A percentile compares a stretch with the other conserved stretches of the same genome.
These are phyloP conservation scores for Monosporascus sp. DNA, from an alignment of 2,329 filamentous ascomycete genomes.

Conservation along the genomic window DNA sequence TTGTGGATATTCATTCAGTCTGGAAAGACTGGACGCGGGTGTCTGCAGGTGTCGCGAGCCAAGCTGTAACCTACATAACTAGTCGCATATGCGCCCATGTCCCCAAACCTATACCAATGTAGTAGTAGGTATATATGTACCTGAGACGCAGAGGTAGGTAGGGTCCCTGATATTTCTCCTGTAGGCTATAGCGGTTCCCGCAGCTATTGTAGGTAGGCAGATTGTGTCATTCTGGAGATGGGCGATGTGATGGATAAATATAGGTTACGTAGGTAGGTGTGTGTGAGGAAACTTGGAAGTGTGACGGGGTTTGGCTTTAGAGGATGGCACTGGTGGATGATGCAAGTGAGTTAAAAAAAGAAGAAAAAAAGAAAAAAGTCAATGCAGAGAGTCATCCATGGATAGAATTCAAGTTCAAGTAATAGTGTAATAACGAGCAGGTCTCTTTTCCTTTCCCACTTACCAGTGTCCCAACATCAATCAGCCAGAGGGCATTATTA, in stretches of 20 bases:
- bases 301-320: background rate
- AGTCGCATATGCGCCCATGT: background rate
- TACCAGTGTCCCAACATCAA: background rate
- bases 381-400: background rate
- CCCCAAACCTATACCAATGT: background rate
- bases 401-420: background rate
- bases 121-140: background rate
- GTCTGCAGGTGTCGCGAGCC: slow-evolving; percentile 21
- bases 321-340: background rate
- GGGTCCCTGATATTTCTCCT: too few relatives aligned
- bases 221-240: slow-evolving; percentile 18
- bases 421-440: background rate
- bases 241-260: slow-evolving; percentile 4
- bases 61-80: slow-evolving; percentile 3
- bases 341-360: background rate
- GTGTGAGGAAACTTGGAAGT: too few relatives aligned
- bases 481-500: background rate
- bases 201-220: slow-evolving; percentile 11
- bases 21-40: slow-evolving; percentile 20
- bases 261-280: background rate
- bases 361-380: background rate
- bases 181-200: too few relatives aligned
- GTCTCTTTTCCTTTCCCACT: background rate
- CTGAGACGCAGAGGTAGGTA: too few relatives aligned
- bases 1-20: background rate